These are phyloP conservation scores for Teunomyces gatunensis DNA, from an alignment of 805 yeast genomes.

Conservation along the genomic window DNA sequence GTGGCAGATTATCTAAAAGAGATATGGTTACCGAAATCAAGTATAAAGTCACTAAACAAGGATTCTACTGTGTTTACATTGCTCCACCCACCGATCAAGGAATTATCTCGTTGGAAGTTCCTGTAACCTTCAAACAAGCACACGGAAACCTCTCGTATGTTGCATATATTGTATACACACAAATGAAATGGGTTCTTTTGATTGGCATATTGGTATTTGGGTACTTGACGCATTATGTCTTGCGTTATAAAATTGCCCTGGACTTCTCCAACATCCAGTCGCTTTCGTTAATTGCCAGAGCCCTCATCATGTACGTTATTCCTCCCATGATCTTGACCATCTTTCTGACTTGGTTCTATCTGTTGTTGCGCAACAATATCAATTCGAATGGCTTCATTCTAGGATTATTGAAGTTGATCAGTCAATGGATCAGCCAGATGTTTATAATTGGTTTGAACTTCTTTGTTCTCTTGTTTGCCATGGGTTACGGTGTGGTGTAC, in stretches of 20 bases:
- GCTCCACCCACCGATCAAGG: constrained; percentile 20
- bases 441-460: constrained; percentile 10
- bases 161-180: constrained; percentile 16
- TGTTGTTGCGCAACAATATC: constrained; percentile 13
- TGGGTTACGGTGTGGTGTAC: constrained; percentile 37
- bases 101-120: constrained; percentile 11
- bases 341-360: neutral
- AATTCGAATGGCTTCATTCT: constrained; percentile 2
- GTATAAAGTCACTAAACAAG: constrained; percentile 19
- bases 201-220: constrained; percentile 16
- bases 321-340: constrained; percentile 15
- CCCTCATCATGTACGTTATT: constrained; percentile 23
- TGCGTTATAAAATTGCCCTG: constrained; percentile 23
- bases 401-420: constrained; percentile 2
- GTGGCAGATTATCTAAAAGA: neutral
- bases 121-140: constrained; percentile 19
- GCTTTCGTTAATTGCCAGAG: constrained; percentile 28
- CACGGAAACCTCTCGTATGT: constrained; percentile 24
- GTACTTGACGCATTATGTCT: constrained; percentile 23
- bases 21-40: constrained; percentile 5
- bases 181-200: constrained; percentile 12
- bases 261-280: constrained; percentile 26
- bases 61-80: constrained; percentile 30
- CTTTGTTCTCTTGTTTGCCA: constrained; percentile 24
- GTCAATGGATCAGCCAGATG: neutral